These are phyloP conservation scores for Leccinum aurantiacum DNA, from an alignment of 768 basidiomycete species.

Conservation along the genomic window DNA sequence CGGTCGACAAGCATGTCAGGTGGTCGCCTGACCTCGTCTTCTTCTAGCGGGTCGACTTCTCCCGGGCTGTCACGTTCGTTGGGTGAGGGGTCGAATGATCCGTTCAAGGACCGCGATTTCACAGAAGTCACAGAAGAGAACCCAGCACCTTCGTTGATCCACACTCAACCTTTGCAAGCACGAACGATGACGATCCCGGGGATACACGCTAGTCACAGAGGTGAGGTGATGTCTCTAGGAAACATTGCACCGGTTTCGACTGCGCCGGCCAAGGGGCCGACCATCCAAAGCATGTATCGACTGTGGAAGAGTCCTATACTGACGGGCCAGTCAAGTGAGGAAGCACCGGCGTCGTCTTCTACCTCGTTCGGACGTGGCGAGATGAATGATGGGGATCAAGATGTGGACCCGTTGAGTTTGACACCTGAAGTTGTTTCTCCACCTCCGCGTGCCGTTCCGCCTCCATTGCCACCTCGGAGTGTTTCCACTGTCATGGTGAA, in stretches of 20 bases:
- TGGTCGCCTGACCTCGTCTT: constrained; percentile 20
- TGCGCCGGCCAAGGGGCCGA: constrained; percentile 45
- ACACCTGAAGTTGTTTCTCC: constrained; percentile 21
- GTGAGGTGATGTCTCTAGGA: constrained; percentile 84
- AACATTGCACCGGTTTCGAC: constrained; percentile 56
- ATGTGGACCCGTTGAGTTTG: constrained; percentile 31
- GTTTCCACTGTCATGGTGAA: constrained; percentile 33
- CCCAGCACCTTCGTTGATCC: constrained; percentile 50
- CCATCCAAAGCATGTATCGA: constrained; percentile 69
- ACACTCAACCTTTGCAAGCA: constrained; percentile 70
- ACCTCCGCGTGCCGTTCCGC: constrained; percentile 33
- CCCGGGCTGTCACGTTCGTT: constrained; percentile 36
- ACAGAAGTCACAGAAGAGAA: constrained; percentile 31
- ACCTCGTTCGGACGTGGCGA: constrained; percentile 12
- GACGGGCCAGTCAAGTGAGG: constrained; percentile 28
- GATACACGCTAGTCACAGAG: constrained; percentile 82
- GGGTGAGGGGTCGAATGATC: constrained; percentile 28
- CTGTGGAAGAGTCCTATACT: constrained; percentile 63
- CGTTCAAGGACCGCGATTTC: constrained; percentile 34
- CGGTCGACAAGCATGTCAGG: constrained; percentile 30
- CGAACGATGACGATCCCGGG: constrained; percentile 86
- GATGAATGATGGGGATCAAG: constrained; percentile 26
- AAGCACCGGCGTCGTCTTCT: constrained; percentile 11
- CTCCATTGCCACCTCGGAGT: constrained; percentile 45
- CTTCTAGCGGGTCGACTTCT: constrained; percentile 29